A percentile compares a stretch with the other conserved stretches of the same genome.
Conservation (phyloP, 768 basidiomycete species). For the Tulasnella sp. region DNA sequence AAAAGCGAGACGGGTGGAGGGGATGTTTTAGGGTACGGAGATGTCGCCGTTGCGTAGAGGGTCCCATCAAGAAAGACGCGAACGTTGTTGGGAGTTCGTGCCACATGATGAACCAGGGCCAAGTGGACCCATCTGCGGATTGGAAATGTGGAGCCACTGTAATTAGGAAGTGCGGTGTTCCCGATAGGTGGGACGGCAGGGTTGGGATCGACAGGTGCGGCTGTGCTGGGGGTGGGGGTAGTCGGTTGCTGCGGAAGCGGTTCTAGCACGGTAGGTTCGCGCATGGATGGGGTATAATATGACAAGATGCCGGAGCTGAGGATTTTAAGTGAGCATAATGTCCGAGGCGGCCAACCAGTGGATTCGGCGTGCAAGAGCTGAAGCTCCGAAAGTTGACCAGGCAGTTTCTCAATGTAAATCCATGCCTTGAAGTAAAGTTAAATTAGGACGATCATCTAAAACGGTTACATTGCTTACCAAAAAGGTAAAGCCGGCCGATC, state of each 20-base stretch:
- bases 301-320: constrained; percentile 25
- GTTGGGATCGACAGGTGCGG: not conserved
- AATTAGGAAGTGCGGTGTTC: not conserved
- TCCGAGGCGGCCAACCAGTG: constrained; percentile 15
- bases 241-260: constrained; percentile 7
- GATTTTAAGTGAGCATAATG: constrained; percentile 22
- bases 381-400: constrained; percentile 34
- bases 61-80: constrained; percentile 70
- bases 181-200: not conserved
- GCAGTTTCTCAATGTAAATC: constrained; percentile 48
- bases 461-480: constrained; percentile 43
- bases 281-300: constrained; percentile 23
- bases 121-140: constrained; percentile 60
- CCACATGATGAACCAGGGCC: constrained; percentile 44
- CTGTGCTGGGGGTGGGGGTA: not conserved
- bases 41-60: constrained; percentile 57
- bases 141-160: not conserved
- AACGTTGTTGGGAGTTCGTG: constrained; percentile 19
- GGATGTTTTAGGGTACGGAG: constrained; percentile 54
- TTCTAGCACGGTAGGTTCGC: constrained; percentile 23
- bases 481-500: constrained; percentile 60
- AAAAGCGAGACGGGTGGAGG: constrained; percentile 44
- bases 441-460: not conserved
- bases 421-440: constrained; percentile 40
- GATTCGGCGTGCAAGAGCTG: constrained; percentile 17